phyloP scores from a whole-genome alignment of 208 protist species.

The Crithidia brevicula region DNA sequence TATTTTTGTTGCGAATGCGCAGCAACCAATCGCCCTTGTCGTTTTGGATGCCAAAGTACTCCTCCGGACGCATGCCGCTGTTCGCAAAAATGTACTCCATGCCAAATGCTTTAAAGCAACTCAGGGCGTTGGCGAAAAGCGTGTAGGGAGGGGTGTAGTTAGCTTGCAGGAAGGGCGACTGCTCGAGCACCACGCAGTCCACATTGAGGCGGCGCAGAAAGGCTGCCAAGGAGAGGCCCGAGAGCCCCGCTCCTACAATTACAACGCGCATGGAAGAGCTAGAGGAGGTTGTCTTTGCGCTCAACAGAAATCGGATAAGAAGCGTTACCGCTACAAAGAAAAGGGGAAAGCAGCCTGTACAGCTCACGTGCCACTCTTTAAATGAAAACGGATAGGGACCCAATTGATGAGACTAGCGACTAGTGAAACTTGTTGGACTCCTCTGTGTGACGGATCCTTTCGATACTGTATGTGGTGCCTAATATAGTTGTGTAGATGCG shows the following conservation, averaged over 20 bases:
- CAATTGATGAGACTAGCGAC: no score
- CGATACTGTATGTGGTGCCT: no score
- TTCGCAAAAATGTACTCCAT: constrained; percentile 68
- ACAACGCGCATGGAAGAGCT: constrained; percentile 64
- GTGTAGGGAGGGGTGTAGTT: constrained; percentile 67
- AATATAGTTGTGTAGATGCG: no score
- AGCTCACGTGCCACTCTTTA: no score
- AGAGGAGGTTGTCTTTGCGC: constrained; percentile 6
- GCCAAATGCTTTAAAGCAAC: constrained; percentile 88
- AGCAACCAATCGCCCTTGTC: constrained; percentile 63
- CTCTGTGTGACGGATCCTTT: no score
- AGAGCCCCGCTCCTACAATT: constrained; percentile 87
- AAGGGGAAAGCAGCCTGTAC: no score
- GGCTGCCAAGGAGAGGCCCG: constrained; percentile 76
- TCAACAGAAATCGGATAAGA: no score
- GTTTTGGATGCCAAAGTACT: constrained; percentile 75
- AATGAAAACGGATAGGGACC: no score
- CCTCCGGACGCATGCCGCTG: constrained; percentile 50
- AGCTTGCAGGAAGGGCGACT: constrained; percentile 71
- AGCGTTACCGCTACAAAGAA: no score
- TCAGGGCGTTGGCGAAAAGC: constrained; percentile 88
- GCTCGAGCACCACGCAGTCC: constrained; percentile 88
- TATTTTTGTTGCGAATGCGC: constrained; percentile 57
- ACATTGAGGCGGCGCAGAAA: constrained; percentile 85
- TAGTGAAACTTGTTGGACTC: no score